Conservation (phyloP, 352 stramenopile genomes). For the Pythium dissotocum region DNA sequence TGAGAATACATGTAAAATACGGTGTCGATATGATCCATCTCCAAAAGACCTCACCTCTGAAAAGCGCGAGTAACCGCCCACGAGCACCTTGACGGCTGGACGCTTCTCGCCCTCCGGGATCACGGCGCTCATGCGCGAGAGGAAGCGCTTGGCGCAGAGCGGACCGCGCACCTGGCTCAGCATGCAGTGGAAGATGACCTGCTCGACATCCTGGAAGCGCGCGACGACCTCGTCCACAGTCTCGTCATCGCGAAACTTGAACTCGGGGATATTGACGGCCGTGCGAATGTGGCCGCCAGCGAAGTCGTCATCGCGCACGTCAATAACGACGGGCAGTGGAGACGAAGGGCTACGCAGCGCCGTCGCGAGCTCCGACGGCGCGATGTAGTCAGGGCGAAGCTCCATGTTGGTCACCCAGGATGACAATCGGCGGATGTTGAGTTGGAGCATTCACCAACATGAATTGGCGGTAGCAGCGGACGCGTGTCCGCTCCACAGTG, state of each 20-base stretch:
- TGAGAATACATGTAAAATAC: constrained; percentile 10
- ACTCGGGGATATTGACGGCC: constrained; percentile 77
- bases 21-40: background rate
- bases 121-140: constrained; percentile 55
- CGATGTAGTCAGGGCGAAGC: constrained; percentile 38
- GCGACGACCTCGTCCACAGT: constrained; percentile 76
- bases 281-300: constrained; percentile 72
- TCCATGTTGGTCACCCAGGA: constrained; percentile 9
- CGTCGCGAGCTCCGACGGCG: constrained; percentile 53
- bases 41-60: constrained; percentile 29
- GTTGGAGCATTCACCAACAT: background rate
- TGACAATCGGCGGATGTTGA: background rate
- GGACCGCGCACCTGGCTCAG: constrained; percentile 84
- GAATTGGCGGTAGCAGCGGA: background rate
- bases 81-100: constrained; percentile 66
- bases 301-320: constrained; percentile 80
- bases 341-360: constrained; percentile 42
- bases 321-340: constrained; percentile 57
- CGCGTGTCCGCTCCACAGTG: constrained; percentile 1
- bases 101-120: constrained; percentile 45
- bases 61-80: constrained; percentile 74
- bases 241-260: constrained; percentile 79
- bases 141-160: constrained; percentile 77
- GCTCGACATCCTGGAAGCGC: constrained; percentile 58
- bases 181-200: constrained; percentile 89